These are phyloP conservation scores for Phytophthora ramorum DNA, from an alignment of 352 stramenopile genomes.

Conservation along the genomic window DNA sequence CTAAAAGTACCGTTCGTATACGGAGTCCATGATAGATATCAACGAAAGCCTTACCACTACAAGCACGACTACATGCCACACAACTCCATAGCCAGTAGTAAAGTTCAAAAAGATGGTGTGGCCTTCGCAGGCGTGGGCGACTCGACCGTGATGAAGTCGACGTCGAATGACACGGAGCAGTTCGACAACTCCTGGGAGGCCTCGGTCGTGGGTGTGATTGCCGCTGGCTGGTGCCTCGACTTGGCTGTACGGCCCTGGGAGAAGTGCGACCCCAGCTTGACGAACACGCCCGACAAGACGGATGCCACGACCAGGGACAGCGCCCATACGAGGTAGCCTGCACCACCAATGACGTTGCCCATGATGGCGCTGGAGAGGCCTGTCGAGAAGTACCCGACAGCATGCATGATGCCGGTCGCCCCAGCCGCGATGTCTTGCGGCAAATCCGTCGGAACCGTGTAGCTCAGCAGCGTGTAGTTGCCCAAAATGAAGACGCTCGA, in stretches of 20 bases:
- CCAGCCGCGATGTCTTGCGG: conserved; percentile 74
- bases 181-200: conserved; percentile 20
- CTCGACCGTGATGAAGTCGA: conserved; percentile 31
- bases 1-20: no score
- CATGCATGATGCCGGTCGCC: conserved; percentile 70
- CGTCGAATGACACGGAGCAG: conserved; percentile 20
- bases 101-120: conserved; percentile 10
- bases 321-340: conserved; percentile 66
- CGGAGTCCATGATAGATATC: background rate
- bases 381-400: conserved; percentile 73
- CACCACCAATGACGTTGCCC: conserved; percentile 61
- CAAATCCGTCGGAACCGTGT: conserved; percentile 77
- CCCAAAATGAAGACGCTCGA: conserved; percentile 76
- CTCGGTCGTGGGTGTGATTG: conserved; percentile 16
- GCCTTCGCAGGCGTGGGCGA: conserved; percentile 11
- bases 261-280: conserved; percentile 66
- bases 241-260: conserved; percentile 37
- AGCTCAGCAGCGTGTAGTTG: conserved; percentile 80
- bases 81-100: conserved; percentile 1
- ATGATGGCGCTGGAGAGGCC: conserved; percentile 70
- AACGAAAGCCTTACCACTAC: background rate
- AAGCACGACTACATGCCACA: conserved; percentile 4
- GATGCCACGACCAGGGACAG: conserved; percentile 67
- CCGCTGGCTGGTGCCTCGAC: conserved; percentile 29
- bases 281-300: conserved; percentile 63